Conservation (phyloP, 2,329 filamentous ascomycete species). For the Aspergillus neotritici region DNA sequence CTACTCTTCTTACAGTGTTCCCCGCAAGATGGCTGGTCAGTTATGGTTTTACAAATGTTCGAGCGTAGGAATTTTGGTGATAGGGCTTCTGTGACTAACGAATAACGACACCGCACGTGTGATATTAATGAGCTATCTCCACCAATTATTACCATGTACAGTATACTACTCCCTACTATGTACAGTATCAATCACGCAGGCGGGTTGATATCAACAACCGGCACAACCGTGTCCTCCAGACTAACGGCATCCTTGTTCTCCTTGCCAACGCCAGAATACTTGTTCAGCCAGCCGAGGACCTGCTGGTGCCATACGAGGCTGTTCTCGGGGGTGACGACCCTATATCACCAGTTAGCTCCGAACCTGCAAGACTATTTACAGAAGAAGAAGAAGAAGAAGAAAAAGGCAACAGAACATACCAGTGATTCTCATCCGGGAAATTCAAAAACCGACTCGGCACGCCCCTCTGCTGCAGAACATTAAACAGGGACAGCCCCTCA, state of each 20-base stretch:
- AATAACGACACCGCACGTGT: too few species aligned
- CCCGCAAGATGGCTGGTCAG: too few species aligned
- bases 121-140: too few species aligned
- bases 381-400: not conserved
- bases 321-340: conserved; percentile 84
- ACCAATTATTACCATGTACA: not conserved
- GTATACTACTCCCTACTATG: not conserved
- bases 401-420: conserved; percentile 20
- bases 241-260: conserved; percentile 27
- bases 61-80: too few species aligned
- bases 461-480: conserved; percentile 66
- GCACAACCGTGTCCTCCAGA: conserved; percentile 28
- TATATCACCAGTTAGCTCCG: conserved; percentile 6
- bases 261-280: conserved; percentile 38
- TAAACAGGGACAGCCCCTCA: conserved; percentile 75
- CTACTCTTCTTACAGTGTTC: too few species aligned
- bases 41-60: too few species aligned
- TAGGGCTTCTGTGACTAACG: too few species aligned
- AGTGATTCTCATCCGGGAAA: conserved; percentile 71
- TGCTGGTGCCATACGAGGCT: conserved; percentile 82
- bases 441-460: conserved; percentile 71
- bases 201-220: conserved; percentile 29
- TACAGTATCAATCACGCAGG: not conserved
- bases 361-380: too few species aligned
- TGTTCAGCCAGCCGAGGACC: conserved; percentile 67